Conservation (phyloP, 768 basidiomycete species). For the Grammothele lineata region DNA sequence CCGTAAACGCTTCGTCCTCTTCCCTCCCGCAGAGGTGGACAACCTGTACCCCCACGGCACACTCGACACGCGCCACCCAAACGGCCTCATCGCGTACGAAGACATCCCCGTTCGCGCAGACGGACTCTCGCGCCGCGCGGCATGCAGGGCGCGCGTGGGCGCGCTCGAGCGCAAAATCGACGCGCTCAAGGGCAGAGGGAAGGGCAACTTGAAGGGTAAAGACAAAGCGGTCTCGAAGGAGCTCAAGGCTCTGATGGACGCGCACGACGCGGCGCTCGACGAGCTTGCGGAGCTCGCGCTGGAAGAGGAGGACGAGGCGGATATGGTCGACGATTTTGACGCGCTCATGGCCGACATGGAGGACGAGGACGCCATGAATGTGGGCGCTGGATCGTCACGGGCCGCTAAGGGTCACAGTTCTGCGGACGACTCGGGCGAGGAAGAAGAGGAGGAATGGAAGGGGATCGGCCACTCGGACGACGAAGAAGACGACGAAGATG, state of each 20-base stretch:
- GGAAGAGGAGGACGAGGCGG: slow-evolving; percentile 19
- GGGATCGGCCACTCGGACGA: slow-evolving; percentile 10
- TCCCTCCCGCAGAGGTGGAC: slow-evolving; percentile 21
- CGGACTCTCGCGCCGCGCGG: slow-evolving; percentile 22
- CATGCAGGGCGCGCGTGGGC: slow-evolving; percentile 20
- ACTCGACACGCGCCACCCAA: slow-evolving; percentile 21
- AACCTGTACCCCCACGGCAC: slow-evolving; percentile 25
- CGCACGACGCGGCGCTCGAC: slow-evolving; percentile 21
- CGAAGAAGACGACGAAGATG: background rate
- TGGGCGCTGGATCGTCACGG: background rate
- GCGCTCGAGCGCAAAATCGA: slow-evolving; percentile 22
- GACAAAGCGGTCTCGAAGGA: slow-evolving; percentile 15
- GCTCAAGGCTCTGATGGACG: slow-evolving; percentile 16
- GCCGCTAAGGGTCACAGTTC: background rate
- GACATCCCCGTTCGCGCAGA: slow-evolving; percentile 23
- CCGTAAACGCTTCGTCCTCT: slow-evolving; percentile 29
- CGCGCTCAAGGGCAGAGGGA: slow-evolving; percentile 9
- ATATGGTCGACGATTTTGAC: slow-evolving; percentile 26
- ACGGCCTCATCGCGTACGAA: slow-evolving; percentile 28
- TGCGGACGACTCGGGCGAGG: slow-evolving; percentile 9
- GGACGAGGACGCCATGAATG: slow-evolving; percentile 6
- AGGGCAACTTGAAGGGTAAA: slow-evolving; percentile 20
- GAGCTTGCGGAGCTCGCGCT: slow-evolving; percentile 20
- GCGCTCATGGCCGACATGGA: slow-evolving; percentile 21
- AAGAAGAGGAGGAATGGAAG: slow-evolving; percentile 8